phyloP scores from a whole-genome alignment of 1,284 basidiomycete species.

The Apiotrichum siamense region DNA sequence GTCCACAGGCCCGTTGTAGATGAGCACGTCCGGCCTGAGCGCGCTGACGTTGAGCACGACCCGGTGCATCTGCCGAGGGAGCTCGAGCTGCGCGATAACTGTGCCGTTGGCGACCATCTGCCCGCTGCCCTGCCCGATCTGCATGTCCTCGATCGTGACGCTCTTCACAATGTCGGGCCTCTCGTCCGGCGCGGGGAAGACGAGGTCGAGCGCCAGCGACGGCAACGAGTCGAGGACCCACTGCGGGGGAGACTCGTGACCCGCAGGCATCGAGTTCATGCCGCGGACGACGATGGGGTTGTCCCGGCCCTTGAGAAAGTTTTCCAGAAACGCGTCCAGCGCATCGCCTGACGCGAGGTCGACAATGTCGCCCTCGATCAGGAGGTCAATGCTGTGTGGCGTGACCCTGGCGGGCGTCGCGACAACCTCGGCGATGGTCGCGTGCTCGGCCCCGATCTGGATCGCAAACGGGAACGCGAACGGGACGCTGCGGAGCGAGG shows the following conservation, averaged over 20 bases:
- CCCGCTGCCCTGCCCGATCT: slow-evolving; percentile 17
- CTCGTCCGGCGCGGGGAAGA: slow-evolving; percentile 41
- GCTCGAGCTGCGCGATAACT: slow-evolving; percentile 38
- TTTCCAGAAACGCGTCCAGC: slow-evolving; percentile 36
- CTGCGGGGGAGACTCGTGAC: slow-evolving; percentile 20
- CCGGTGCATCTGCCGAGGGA: slow-evolving; percentile 32
- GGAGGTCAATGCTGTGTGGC: slow-evolving; percentile 20
- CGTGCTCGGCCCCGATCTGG: slow-evolving; percentile 18
- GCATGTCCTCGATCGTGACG: slow-evolving; percentile 46
- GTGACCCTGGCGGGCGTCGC: slow-evolving; percentile 9
- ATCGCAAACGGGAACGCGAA: slow-evolving; percentile 41
- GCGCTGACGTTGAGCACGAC: slow-evolving; percentile 33
- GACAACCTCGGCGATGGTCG: slow-evolving; percentile 37
- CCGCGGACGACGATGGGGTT: slow-evolving; percentile 40
- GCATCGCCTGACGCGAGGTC: slow-evolving; percentile 14
- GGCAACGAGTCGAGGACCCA: slow-evolving; percentile 35
- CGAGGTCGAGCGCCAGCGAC: slow-evolving; percentile 28
- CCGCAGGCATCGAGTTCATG: slow-evolving; percentile 11
- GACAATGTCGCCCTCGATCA: slow-evolving; percentile 31
- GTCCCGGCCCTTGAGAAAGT: slow-evolving; percentile 33
- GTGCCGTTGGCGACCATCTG: slow-evolving; percentile 39
- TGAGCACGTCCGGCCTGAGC: slow-evolving; percentile 42
- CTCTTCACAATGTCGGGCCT: slow-evolving; percentile 38
- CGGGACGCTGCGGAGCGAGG: slow-evolving; percentile 24
- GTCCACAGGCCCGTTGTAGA: slow-evolving; percentile 38